These are phyloP conservation scores for Aspergillus sp. DNA, from an alignment of 2,329 filamentous ascomycete genomes.

Conservation along the genomic window DNA sequence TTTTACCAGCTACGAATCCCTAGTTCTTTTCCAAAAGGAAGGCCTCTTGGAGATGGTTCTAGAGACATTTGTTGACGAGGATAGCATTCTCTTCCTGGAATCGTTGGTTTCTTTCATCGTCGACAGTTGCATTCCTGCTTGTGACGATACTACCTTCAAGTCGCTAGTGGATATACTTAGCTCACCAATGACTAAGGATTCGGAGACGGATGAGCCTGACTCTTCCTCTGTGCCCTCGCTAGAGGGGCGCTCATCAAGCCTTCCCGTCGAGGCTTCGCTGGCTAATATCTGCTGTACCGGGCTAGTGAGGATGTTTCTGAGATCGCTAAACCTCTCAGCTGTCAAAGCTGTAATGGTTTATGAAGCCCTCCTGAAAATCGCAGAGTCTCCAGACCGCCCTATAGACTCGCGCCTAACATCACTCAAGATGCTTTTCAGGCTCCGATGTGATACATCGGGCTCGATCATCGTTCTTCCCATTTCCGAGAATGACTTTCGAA, in stretches of 20 bases:
- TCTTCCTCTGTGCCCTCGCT: conserved; percentile 43
- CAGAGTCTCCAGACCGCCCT: conserved; percentile 63
- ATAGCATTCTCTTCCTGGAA: conserved; percentile 44
- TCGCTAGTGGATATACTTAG: conserved; percentile 39
- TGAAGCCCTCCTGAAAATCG: conserved; percentile 67
- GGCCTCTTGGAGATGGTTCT: conserved; percentile 40
- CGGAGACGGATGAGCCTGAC: conserved; percentile 36
- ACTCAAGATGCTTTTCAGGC: conserved; percentile 77
- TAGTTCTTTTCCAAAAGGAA: conserved; percentile 37
- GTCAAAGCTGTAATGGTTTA: conserved; percentile 68
- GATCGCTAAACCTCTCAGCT: conserved; percentile 68
- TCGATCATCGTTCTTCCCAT: conserved; percentile 72
- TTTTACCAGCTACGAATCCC: conserved; percentile 36
- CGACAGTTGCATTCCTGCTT: conserved; percentile 35
- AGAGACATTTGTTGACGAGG: conserved; percentile 41
- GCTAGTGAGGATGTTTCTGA: conserved; percentile 76
- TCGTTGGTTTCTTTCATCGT: conserved; percentile 46
- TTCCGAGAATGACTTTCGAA: conserved; percentile 74
- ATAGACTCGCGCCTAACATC: conserved; percentile 73
- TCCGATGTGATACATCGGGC: conserved; percentile 81
- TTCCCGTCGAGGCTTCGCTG: conserved; percentile 38
- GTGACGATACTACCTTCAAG: conserved; percentile 39
- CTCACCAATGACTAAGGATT: conserved; percentile 42
- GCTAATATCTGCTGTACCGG: conserved; percentile 71
- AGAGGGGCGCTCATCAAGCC: conserved; percentile 37